Evolutionary conservation across 192 early-diverging fungal genomes (phyloP).

Genomic region (Rhizophagus prolifer): DNA sequence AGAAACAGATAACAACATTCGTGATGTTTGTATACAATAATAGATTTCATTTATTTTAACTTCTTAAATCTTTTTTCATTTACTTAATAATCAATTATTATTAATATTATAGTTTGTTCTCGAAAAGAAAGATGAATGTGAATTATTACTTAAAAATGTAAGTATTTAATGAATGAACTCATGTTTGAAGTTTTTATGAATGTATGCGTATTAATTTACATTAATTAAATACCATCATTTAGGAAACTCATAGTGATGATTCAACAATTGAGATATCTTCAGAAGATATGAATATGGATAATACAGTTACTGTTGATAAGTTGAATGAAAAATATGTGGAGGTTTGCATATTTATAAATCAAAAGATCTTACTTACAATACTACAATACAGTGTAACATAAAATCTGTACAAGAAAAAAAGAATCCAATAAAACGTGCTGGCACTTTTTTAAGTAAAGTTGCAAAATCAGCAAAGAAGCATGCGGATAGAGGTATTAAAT

Average conservation of each 20-base stretch:
- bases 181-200: no score
- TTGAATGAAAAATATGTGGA: background rate
- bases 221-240: background rate
- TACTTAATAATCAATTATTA: background rate
- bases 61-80: background rate
- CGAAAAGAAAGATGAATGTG: conserved; percentile 20
- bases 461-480: background rate
- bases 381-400: background rate
- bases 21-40: conserved; percentile 8
- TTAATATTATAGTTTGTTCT: background rate
- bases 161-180: background rate
- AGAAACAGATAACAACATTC: background rate
- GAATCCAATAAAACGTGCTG: background rate
- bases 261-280: background rate
- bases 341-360: background rate
- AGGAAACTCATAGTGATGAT: background rate
- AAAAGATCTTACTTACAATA: background rate
- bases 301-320: background rate
- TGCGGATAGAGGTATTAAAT: background rate
- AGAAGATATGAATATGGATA: background rate
- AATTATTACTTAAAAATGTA: conserved; percentile 9
- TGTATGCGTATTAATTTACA: background rate
- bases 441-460: background rate
- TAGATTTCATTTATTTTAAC: no score
- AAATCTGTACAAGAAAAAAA: background rate